Conservation (phyloP, 2,329 filamentous ascomycete genomes). For the Xylaria hypoxylon region DNA sequence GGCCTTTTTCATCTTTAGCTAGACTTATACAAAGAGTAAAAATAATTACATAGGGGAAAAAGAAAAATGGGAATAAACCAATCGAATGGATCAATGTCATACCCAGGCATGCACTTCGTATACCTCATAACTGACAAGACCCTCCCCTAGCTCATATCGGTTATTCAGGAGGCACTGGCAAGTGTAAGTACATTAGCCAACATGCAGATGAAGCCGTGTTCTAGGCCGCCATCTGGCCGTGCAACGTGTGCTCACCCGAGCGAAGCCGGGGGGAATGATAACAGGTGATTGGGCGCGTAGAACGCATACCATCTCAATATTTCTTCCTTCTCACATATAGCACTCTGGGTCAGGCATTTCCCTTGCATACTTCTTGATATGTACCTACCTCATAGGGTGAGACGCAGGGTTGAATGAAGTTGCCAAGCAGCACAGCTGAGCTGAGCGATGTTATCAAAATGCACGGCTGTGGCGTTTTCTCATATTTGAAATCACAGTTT, state of each 20-base stretch:
- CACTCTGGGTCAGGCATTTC: no score
- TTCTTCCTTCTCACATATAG: background rate
- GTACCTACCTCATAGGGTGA: background rate
- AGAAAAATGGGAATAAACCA: background rate
- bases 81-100: background rate
- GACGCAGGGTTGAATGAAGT: background rate
- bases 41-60: no score
- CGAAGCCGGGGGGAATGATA: background rate
- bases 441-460: background rate
- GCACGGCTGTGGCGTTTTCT: background rate
- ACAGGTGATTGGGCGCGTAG: slow-evolving; percentile 3
- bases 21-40: no score
- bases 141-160: background rate
- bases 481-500: slow-evolving; percentile 2
- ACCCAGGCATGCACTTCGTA: background rate
- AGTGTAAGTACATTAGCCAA: background rate
- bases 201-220: slow-evolving; percentile 1
- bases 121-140: background rate
- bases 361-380: background rate
- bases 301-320: slow-evolving; percentile 15
- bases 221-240: slow-evolving; percentile 14
- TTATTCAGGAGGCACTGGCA: background rate
- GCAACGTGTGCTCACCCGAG: slow-evolving; percentile 18
- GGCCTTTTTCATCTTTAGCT: background rate
- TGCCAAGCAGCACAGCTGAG: background rate